phyloP scores from a whole-genome alignment of 139 green algal genomes.

The Chloropicon primus region DNA sequence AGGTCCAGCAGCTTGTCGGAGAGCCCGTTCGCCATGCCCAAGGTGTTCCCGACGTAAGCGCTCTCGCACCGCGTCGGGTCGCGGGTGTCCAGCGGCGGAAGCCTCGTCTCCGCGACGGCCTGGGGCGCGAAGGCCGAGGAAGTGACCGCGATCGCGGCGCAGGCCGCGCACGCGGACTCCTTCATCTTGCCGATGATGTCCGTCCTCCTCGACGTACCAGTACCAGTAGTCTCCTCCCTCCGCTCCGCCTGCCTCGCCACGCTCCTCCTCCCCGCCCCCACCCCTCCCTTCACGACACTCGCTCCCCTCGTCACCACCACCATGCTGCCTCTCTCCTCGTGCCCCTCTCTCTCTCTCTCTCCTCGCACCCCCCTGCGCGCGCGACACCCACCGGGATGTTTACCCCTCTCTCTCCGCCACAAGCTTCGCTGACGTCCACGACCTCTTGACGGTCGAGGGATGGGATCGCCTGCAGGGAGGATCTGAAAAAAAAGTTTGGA shows the following conservation, averaged over 20 bases:
- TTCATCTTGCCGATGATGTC: too few species aligned
- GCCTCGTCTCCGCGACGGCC: conserved; percentile 31
- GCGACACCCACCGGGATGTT: background rate
- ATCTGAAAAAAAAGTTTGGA: conserved; percentile 10
- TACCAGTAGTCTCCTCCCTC: background rate
- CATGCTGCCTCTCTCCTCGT: background rate
- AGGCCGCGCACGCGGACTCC: background rate
- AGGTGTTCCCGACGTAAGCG: conserved; percentile 79
- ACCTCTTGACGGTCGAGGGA: conserved; percentile 7
- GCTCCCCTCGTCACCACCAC: background rate
- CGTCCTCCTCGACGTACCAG: background rate
- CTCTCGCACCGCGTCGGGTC: conserved; percentile 70
- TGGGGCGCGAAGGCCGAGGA: background rate
- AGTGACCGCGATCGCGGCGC: background rate
- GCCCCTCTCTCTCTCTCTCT: background rate
- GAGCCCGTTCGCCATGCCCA: conserved; percentile 89
- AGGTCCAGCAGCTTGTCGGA: conserved; percentile 83
- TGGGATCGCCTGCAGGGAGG: background rate
- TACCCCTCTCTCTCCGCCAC: background rate
- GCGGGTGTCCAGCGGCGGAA: conserved; percentile 54
- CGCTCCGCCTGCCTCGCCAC: background rate
- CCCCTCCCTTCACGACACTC: background rate
- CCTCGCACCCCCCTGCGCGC: background rate
- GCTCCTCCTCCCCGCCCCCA: background rate
- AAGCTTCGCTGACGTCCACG: conserved; percentile 16